Evolutionary conservation across 345 rosid genomes (phyloP).

Genomic region (Sapria himalayana): DNA sequence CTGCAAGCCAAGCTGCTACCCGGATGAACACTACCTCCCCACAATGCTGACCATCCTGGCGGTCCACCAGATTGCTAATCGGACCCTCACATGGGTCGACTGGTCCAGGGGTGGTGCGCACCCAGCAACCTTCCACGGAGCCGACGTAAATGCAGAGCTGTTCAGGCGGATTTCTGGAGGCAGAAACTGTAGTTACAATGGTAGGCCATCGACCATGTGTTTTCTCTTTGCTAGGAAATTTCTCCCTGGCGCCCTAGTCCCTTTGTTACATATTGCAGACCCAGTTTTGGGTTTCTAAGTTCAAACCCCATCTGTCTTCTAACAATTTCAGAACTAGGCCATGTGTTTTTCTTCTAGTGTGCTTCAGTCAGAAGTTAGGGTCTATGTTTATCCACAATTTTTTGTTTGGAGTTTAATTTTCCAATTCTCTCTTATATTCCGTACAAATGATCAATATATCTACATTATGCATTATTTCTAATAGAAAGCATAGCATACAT

Average conservation of each 20-base stretch:
- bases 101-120: constrained; percentile 96
- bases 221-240: constrained; percentile 67
- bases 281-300: constrained; percentile 5
- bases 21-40: constrained; percentile 88
- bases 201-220: constrained; percentile 24
- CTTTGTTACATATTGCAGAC: constrained; percentile 31
- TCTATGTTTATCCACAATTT: too few relatives aligned
- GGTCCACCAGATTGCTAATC: constrained; percentile 39
- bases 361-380: constrained; percentile 11
- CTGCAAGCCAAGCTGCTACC: constrained; percentile 81
- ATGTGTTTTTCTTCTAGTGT: neutral
- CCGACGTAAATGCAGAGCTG: constrained; percentile 47
- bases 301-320: too few relatives aligned
- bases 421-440: neutral
- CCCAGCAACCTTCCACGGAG: constrained; percentile 73
- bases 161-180: constrained; percentile 22
- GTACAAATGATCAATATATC: neutral
- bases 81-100: constrained; percentile 86
- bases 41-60: constrained; percentile 77
- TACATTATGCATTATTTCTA: too few relatives aligned
- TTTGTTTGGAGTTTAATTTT: constrained; percentile 12
- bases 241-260: constrained; percentile 56
- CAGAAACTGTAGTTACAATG: constrained; percentile 38
- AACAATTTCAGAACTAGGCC: too few relatives aligned
- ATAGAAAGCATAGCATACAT: too few relatives aligned